phyloP scores from a whole-genome alignment of 176 grass and related monocot genomes.

The Poa pratensis region DNA sequence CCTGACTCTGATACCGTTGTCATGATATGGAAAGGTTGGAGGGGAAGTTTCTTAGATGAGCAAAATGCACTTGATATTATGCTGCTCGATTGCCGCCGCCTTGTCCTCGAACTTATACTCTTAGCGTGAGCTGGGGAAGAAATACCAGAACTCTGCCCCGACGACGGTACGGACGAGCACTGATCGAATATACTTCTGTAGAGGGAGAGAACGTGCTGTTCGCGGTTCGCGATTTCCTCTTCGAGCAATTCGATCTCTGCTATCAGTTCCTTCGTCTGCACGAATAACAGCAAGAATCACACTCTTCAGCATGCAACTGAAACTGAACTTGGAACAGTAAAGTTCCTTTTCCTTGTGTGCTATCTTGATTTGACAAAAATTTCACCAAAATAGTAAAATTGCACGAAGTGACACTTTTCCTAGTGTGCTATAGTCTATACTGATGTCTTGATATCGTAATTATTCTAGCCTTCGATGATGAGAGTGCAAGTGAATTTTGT shows the following conservation, averaged over 20 bases:
- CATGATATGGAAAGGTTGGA: slow-evolving; percentile 83
- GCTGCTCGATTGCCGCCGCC: slow-evolving; percentile 66
- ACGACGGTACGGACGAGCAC: slow-evolving; percentile 65
- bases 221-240: slow-evolving; percentile 89
- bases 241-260: slow-evolving; percentile 93
- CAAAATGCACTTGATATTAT: slow-evolving; percentile 94
- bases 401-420: neutral
- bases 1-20: slow-evolving; percentile 59
- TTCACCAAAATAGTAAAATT: neutral
- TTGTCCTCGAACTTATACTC: slow-evolving; percentile 34
- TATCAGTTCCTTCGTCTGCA: slow-evolving; percentile 84
- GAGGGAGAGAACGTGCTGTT: slow-evolving; percentile 94
- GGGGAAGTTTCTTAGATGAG: slow-evolving; percentile 89
- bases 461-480: neutral
- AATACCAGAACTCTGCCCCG: slow-evolving; percentile 79
- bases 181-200: slow-evolving; percentile 98
- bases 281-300: slow-evolving; percentile 15
- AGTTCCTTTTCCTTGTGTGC: neutral
- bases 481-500: neutral
- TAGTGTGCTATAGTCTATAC: neutral
- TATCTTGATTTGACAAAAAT: slow-evolving; percentile 1
- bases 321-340: neutral
- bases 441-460: slow-evolving; percentile 1
- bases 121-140: slow-evolving; percentile 84
- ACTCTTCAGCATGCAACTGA: slow-evolving; percentile 9